Evolutionary conservation across 768 basidiomycete genomes (phyloP).

Genomic region (Sarcodon aspratus): DNA sequence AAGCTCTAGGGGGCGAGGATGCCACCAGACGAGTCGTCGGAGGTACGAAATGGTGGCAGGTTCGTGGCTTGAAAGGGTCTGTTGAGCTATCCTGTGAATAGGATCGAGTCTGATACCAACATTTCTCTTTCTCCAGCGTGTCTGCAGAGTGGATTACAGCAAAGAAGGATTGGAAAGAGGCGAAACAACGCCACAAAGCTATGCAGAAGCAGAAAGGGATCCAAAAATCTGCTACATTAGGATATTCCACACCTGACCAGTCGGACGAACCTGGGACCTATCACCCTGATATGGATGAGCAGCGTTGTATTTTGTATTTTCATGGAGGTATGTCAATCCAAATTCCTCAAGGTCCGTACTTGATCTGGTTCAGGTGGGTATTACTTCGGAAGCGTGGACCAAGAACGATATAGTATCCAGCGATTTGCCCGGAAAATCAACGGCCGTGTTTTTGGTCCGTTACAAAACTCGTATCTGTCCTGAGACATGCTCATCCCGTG

Average conservation of each 20-base stretch:
- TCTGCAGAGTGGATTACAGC: slow-evolving; percentile 84
- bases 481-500: not conserved
- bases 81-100: slow-evolving; percentile 12
- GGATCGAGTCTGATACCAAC: not conserved
- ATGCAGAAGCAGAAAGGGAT: slow-evolving; percentile 13
- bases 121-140: slow-evolving; percentile 34
- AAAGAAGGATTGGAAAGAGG: slow-evolving; percentile 72
- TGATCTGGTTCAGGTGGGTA: slow-evolving; percentile 49
- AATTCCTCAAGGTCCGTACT: slow-evolving; percentile 1
- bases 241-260: slow-evolving; percentile 4
- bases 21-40: slow-evolving; percentile 62
- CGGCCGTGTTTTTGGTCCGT: slow-evolving; percentile 73
- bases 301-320: slow-evolving; percentile 74
- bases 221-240: not conserved
- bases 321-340: slow-evolving; percentile 49
- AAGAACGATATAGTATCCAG: slow-evolving; percentile 69
- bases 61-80: slow-evolving; percentile 73
- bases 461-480: too few species aligned
- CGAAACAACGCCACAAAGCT: slow-evolving; percentile 44
- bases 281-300: slow-evolving; percentile 67
- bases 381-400: slow-evolving; percentile 74
- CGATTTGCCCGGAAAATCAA: slow-evolving; percentile 87
- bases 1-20: slow-evolving; percentile 78
- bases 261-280: slow-evolving; percentile 20
- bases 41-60: slow-evolving; percentile 97